phyloP scores from a whole-genome alignment of 306 rosid genomes.

The Gillenia trifoliata region DNA sequence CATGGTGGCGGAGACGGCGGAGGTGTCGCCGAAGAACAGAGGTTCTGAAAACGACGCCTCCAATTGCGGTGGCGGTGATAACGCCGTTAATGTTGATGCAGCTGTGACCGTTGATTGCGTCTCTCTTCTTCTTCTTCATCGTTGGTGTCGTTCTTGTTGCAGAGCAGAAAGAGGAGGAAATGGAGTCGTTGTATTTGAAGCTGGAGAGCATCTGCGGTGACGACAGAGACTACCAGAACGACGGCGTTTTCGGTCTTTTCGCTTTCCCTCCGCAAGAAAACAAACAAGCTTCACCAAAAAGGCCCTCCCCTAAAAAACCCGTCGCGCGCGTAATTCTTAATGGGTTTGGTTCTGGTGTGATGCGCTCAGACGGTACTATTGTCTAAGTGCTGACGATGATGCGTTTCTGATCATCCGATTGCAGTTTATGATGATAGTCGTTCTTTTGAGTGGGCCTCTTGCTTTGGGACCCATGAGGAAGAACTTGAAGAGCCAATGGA shows the following conservation, averaged over 20 bases:
- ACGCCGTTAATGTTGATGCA: neutral
- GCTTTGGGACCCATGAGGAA: neutral
- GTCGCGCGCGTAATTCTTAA: conserved; percentile 17
- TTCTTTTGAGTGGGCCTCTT: neutral
- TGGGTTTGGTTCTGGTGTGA: conserved; percentile 13
- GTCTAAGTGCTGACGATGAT: neutral
- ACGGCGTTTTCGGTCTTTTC: neutral
- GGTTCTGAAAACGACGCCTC: conserved; percentile 16
- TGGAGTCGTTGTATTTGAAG: neutral
- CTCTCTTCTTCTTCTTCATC: conserved; percentile 37
- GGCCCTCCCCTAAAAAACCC: conserved; percentile 2
- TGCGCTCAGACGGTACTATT: neutral
- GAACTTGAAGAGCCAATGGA: neutral
- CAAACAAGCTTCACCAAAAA: neutral
- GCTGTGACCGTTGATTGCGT: neutral
- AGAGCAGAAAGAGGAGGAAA: neutral
- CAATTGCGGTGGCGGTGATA: neutral
- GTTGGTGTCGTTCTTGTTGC: neutral
- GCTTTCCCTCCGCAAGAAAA: conserved; percentile 11
- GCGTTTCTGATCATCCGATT: neutral
- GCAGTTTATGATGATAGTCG: neutral
- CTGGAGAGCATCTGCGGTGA: neutral
- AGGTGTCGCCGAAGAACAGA: conserved; percentile 22
- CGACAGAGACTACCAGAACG: neutral
- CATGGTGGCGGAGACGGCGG: conserved; percentile 31